Evolutionary conservation across 2,329 filamentous ascomycete species (phyloP), one percentile per base, ranked within the genome.

Genomic region (Neonectria ditissima): DNA sequence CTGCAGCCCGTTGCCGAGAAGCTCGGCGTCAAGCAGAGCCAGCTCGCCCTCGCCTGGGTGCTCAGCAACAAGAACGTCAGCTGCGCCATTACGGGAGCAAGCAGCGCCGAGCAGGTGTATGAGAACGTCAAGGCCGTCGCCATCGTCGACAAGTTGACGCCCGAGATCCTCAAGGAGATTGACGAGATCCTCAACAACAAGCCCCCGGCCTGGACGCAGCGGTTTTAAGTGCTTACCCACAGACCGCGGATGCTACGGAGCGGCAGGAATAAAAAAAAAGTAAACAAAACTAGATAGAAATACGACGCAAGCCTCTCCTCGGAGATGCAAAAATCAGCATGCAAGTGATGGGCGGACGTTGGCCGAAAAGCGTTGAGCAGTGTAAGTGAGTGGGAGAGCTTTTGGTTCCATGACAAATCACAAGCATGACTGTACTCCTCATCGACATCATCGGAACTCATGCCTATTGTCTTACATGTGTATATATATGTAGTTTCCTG

Each of bases 1-100:
- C 79, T 89, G 65, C 79, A 86, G 81, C 82, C 86, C 54, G 84
- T 94, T 67, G 91, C 91, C 2, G 84, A 91, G 58, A 84, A 83
- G 70, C 80, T 93, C 43, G 88, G 85, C 13, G 82, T 89, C 63
- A 87, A 86, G 75, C 77, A 82, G 78, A 82, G 80, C 70, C 80
- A 82, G 55, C 80, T 90, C 45, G 87, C 88, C 0, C 80, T 90
- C 55, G 87, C 86, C 2, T 91, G 88, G 88, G 85, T 88, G 14
- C 79, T 90, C 52, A 86, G 83, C 74, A 90, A 90, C 74, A 82
- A 83, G 67, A 85, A 87, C 61, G 84, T 90, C 52, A 88, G 85
- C 74, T 85, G 83, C 16, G 87, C 86, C 34, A 89, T 90, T 67
- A 86, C 86, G 1, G 87, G 87, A 6, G 87, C 88, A 5, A 88